phyloP scores from a whole-genome alignment of 2,329 filamentous ascomycete species.

The Colletotrichum truncatum region DNA sequence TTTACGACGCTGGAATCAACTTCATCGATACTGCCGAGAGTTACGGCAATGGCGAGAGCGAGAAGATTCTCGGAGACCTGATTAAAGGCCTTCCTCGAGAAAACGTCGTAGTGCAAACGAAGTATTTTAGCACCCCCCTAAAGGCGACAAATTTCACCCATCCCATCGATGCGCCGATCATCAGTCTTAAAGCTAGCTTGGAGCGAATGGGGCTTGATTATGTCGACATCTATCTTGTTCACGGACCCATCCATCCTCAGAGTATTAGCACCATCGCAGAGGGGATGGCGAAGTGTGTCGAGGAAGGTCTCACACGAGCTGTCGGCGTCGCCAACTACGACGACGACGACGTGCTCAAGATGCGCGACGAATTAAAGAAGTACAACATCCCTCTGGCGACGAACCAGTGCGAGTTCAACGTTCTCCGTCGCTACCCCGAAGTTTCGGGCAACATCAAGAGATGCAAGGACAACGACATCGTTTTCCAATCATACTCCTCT shows the following conservation, averaged over 20 bases:
- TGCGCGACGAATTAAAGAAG: neutral
- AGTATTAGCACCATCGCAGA: neutral
- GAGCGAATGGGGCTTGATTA: neutral
- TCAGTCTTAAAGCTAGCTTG: neutral
- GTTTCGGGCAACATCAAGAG: neutral
- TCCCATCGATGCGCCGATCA: neutral
- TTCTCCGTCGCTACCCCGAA: neutral
- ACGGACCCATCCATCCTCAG: neutral
- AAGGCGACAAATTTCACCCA: neutral
- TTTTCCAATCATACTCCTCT: neutral
- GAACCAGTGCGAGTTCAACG: neutral
- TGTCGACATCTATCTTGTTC: slow-evolving; percentile 5
- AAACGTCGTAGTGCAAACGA: neutral
- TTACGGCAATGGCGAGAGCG: neutral
- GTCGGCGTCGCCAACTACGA: neutral
- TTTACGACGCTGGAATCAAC: neutral
- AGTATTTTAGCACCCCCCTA: neutral
- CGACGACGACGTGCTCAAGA: neutral
- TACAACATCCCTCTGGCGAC: neutral
- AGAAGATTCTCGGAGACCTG: neutral
- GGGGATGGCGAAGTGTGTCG: neutral
- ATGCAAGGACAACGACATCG: neutral
- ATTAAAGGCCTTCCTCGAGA: neutral
- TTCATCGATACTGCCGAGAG: neutral
- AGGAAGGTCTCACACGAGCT: neutral